Conservation (phyloP, 352 stramenopile species). For the Phytopythium boreale region DNA sequence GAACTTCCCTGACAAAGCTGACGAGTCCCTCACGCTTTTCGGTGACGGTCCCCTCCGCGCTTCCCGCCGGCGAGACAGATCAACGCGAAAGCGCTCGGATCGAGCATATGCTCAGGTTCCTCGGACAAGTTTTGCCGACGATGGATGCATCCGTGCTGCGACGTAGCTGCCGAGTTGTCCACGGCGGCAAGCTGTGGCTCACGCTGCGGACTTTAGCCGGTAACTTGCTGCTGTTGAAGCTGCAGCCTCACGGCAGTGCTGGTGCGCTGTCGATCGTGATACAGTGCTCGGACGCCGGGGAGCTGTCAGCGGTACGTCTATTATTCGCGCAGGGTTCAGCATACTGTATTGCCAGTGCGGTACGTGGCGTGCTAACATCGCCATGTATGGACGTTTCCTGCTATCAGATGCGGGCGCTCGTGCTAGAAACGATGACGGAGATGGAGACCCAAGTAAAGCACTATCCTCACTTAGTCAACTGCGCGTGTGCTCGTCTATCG, state of each 20-base stretch:
- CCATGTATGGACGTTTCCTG: neutral
- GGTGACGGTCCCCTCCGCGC: conserved; percentile 22
- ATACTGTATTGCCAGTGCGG: neutral
- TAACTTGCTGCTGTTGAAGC: conserved; percentile 43
- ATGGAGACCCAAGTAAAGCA: neutral
- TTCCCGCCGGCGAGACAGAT: conserved; percentile 19
- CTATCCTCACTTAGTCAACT: neutral
- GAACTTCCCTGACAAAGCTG: conserved; percentile 1
- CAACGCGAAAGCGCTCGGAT: conserved; percentile 19
- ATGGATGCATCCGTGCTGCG: conserved; percentile 22
- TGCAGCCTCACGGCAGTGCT: conserved; percentile 1
- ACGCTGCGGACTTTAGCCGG: conserved; percentile 36
- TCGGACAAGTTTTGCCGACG: conserved; percentile 21
- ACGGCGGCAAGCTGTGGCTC: conserved; percentile 51
- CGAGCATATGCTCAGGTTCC: conserved; percentile 33
- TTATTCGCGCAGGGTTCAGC: neutral
- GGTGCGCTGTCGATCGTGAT: conserved; percentile 12
- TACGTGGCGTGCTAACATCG: neutral
- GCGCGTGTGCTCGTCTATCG: conserved; percentile 1
- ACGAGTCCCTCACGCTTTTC: conserved; percentile 33
- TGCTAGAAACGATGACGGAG: conserved; percentile 17
- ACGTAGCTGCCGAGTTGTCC: conserved; percentile 26
- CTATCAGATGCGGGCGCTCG: conserved; percentile 50
- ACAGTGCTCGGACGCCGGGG: conserved; percentile 47
- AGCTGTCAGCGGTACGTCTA: conserved; percentile 54